Percentiles rank a stretch among this genome's conserved stretches.
Conservation (phyloP, 352 stramenopile species). For the Phytophthora sp. region DNA sequence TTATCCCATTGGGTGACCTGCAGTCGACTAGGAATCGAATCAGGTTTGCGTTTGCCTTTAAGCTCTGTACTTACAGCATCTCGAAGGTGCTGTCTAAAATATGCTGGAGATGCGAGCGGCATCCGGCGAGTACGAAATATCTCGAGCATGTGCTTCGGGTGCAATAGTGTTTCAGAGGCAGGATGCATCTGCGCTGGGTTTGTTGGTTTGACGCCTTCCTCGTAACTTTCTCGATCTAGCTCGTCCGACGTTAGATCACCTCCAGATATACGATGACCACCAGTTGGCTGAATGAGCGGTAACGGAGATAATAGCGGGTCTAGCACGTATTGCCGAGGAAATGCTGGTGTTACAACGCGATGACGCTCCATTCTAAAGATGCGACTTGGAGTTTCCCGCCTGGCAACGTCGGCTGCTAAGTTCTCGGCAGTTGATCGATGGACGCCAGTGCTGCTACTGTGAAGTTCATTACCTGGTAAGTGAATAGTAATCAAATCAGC, state of each 20-base stretch:
- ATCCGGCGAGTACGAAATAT: constrained; percentile 73
- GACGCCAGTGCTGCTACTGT: neutral
- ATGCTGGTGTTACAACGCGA: constrained; percentile 60
- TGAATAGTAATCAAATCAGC: too few relatives aligned
- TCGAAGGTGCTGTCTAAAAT: constrained; percentile 60
- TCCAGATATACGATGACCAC: constrained; percentile 17
- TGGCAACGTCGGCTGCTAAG: constrained; percentile 35
- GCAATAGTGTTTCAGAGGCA: constrained; percentile 44
- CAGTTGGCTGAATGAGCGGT: constrained; percentile 29
- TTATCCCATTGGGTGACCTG: constrained; percentile 45
- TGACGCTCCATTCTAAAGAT: constrained; percentile 78
- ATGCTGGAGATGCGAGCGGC: constrained; percentile 59
- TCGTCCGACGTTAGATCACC: constrained; percentile 1
- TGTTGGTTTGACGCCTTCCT: neutral
- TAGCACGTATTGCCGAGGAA: constrained; percentile 29
- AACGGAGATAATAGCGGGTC: constrained; percentile 35
- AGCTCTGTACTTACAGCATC: constrained; percentile 14
- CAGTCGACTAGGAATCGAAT: constrained; percentile 29
- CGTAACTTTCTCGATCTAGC: constrained; percentile 1
- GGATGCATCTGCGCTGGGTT: constrained; percentile 4
- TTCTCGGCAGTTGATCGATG: neutral
- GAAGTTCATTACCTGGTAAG: neutral
- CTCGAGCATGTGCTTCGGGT: constrained; percentile 70
- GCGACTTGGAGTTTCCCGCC: constrained; percentile 44
- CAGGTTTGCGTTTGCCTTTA: neutral